Evolutionary conservation across 495 filamentous ascomycete species (phyloP).

Genomic region (Penicillium bovifimosum): DNA sequence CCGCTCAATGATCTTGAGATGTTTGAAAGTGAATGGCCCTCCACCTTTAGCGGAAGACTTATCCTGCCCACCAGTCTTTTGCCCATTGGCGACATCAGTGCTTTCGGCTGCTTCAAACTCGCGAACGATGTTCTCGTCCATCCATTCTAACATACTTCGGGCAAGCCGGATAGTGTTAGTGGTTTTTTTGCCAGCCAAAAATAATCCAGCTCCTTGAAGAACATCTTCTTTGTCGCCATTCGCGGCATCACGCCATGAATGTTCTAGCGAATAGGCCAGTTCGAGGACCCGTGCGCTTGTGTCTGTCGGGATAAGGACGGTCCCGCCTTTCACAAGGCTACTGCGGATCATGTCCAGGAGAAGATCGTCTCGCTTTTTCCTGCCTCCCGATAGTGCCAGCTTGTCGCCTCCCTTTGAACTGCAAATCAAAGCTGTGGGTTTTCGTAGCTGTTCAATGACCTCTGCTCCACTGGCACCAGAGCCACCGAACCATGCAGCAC

Average conservation of each 20-base stretch:
- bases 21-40: constrained; percentile 86
- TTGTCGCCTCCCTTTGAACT: constrained; percentile 76
- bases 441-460: constrained; percentile 85
- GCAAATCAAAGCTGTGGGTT: constrained; percentile 89
- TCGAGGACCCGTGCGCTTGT: constrained; percentile 93
- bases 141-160: constrained; percentile 97
- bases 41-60: constrained; percentile 42
- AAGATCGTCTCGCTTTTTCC: constrained; percentile 76
- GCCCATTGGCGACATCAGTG: constrained; percentile 40
- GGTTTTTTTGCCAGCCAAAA: constrained; percentile 75
- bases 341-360: constrained; percentile 75
- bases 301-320: constrained; percentile 92
- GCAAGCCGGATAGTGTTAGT: constrained; percentile 80
- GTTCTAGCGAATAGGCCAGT: constrained; percentile 84
- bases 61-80: constrained; percentile 30
- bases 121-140: constrained; percentile 86
- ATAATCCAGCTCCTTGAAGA: constrained; percentile 65
- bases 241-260: constrained; percentile 75
- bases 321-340: constrained; percentile 73
- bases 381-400: constrained; percentile 60
- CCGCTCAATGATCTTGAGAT: constrained; percentile 73
- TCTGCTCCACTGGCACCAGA: constrained; percentile 77
- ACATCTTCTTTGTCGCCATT: constrained; percentile 42
- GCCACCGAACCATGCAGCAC: constrained; percentile 87
- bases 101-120: constrained; percentile 79